Base-by-base conservation (phyloP, 306 rosid genomes). In the Fragaria ananassa region DNA sequence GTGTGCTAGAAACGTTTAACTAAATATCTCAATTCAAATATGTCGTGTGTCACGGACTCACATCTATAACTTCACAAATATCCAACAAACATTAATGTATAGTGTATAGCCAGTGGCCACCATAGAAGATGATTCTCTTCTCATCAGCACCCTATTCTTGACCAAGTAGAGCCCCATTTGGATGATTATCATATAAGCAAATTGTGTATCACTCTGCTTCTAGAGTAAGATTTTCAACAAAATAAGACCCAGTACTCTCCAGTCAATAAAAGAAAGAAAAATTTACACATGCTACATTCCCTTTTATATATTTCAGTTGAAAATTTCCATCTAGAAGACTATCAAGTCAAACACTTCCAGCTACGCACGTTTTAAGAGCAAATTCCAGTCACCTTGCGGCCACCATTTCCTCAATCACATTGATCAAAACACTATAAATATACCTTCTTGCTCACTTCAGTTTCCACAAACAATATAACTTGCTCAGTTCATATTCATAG, bases 381-480 rank as follows among this genome's bases (percentile, higher is more conserved):
- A 21, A 41, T 68, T 76, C 67, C 80, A 76, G 66, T 11, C 69
- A 76, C n/a, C 53, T 8, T 11, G 17, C 65, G 10, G 39, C 35
- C 35, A 60, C 66, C 19, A 5, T 60, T 60, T 60, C 62, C 39
- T 60, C 18, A 60, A 23, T 27, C 31, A 10, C 65, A 21, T 56
- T n/a, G 29, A 21, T 21, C 31, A 56, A 8, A 27, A 27, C 8
- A 29, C 39, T 61, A 60, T 60, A 27, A 23, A 58, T 25, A 61
- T 4, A 61, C 10, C 39, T 12, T 37, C 41, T 15, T 5, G 34
- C 41, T 29, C 10, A 29, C 1, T 61, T 61, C 67, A 61, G 8
- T 29, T 29, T 8, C 41, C 67, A 29, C n/a, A 61, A 61, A 29
- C 62, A 56, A 56, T 56, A 21, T 29, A 12, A 61, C 67, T 61